Percentiles rank a stretch among this genome's conserved stretches.
These are phyloP conservation scores for Emergomyces pasteurianus DNA, from an alignment of 2,329 filamentous ascomycete genomes.

Conservation along the genomic window DNA sequence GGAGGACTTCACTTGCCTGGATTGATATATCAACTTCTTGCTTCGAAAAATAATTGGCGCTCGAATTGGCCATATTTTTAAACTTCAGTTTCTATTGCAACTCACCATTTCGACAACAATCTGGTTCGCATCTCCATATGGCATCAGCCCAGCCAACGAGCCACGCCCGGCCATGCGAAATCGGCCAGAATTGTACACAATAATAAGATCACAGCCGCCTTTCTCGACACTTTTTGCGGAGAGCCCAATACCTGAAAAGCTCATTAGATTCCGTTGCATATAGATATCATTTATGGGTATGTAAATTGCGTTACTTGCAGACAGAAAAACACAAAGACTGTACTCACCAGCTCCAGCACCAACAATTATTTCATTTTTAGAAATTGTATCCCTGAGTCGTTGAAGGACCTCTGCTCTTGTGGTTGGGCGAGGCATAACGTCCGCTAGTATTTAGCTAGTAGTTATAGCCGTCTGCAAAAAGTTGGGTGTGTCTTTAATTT, in stretches of 20 bases:
- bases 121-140: constrained; percentile 59
- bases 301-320: neutral
- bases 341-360: constrained; percentile 51
- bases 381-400: constrained; percentile 43
- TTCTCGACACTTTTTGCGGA: constrained; percentile 59
- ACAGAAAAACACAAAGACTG: neutral
- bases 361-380: constrained; percentile 47
- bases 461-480: neutral
- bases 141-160: constrained; percentile 57
- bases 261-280: neutral
- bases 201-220: constrained; percentile 57
- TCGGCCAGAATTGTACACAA: constrained; percentile 60
- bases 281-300: no score
- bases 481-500: no score
- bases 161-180: constrained; percentile 63
- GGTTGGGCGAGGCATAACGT: constrained; percentile 46
- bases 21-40: neutral
- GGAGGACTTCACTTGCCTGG: constrained; percentile 53
- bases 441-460: constrained; percentile 1
- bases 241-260: constrained; percentile 48
- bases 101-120: constrained; percentile 56
- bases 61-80: neutral
- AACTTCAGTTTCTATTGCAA: neutral
- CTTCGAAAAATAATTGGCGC: neutral
- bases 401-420: constrained; percentile 45